Percentiles rank a stretch among this genome's conserved stretches.
phyloP scores from a whole-genome alignment of 1,284 basidiomycete genomes.

The Leccinum cinnamomeum region DNA sequence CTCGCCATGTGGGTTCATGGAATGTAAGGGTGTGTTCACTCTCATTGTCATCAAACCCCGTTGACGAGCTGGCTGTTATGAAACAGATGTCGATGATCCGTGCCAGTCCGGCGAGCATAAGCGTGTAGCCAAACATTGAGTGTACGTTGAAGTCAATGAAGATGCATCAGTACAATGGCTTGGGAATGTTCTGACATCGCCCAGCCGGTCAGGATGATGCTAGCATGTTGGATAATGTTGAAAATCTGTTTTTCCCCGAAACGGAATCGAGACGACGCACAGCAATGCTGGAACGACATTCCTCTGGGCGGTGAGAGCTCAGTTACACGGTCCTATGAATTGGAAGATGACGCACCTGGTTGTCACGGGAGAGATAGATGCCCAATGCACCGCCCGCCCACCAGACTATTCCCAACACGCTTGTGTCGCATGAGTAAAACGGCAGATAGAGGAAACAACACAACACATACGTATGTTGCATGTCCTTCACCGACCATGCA shows the following conservation, averaged over 20 bases:
- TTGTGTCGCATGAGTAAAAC: slow-evolving; percentile 18
- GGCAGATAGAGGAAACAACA: neutral
- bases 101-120: slow-evolving; percentile 83
- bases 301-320: slow-evolving; percentile 44
- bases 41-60: slow-evolving; percentile 41
- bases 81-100: slow-evolving; percentile 91
- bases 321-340: neutral
- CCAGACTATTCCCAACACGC: slow-evolving; percentile 54
- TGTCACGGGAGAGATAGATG: slow-evolving; percentile 82
- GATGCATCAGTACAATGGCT: slow-evolving; percentile 30
- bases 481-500: slow-evolving; percentile 86
- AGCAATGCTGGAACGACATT: slow-evolving; percentile 85
- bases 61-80: slow-evolving; percentile 43
- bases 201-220: slow-evolving; percentile 90
- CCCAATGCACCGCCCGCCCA: slow-evolving; percentile 91
- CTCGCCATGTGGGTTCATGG: slow-evolving; percentile 16
- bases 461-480: slow-evolving; percentile 83
- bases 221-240: slow-evolving; percentile 30
- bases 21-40: slow-evolving; percentile 65
- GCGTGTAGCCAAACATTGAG: slow-evolving; percentile 77
- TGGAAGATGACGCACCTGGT: slow-evolving; percentile 48
- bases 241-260: slow-evolving; percentile 3
- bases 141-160: slow-evolving; percentile 59
- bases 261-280: slow-evolving; percentile 42
- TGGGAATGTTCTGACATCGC: slow-evolving; percentile 93